A percentile compares a stretch with the other conserved stretches of the same genome.
Evolutionary conservation across 75 land plant species (phyloP).

Genomic region (Pinus taeda): DNA sequence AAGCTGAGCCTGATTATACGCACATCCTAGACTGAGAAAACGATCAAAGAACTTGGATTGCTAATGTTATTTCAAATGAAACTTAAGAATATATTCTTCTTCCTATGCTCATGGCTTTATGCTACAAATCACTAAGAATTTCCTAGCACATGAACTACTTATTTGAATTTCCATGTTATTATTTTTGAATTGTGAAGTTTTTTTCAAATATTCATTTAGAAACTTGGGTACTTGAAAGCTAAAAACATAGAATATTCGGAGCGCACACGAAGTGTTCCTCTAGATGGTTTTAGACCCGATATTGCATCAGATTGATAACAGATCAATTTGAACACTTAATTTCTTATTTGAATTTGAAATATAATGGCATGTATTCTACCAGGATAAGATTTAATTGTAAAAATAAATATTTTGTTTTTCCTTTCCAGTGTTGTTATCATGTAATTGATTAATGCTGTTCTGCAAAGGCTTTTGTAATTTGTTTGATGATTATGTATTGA

Average conservation of each 20-base stretch:
- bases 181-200: not conserved
- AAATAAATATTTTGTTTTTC: not conserved
- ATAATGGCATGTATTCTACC: not conserved
- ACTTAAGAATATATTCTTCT: not conserved
- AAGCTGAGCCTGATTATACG: not conserved
- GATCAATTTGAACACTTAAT: not conserved
- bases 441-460: not conserved
- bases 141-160: too few relatives aligned
- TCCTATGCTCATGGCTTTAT: not conserved
- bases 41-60: not conserved
- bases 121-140: not conserved
- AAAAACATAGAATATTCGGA: not conserved
- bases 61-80: not conserved
- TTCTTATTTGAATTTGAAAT: not conserved
- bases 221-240: not conserved
- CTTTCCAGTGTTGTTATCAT: not conserved
- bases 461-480: not conserved
- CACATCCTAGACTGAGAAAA: not conserved
- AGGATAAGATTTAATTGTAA: not conserved
- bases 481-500: not conserved
- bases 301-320: not conserved
- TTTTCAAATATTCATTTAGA: not conserved
- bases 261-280: not conserved
- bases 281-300: not conserved
- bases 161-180: not conserved